phyloP scores from a whole-genome alignment of 116 monocot genomes.

The Zostera marina region DNA sequence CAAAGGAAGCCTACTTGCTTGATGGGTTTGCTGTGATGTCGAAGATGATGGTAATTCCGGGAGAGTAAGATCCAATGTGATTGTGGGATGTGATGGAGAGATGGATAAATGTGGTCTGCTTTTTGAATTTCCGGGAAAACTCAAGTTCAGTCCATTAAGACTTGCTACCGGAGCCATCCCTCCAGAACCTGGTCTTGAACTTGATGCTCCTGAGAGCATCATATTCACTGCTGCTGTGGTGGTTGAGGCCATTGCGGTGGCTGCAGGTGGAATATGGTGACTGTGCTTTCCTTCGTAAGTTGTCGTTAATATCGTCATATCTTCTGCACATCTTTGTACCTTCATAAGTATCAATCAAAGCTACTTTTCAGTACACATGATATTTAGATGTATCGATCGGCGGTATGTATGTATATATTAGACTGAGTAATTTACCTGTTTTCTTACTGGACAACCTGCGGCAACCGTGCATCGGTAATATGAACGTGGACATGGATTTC shows the following conservation, averaged over 20 bases:
- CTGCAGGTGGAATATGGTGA: slow-evolving; percentile 52
- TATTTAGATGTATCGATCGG: no score
- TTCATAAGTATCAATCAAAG: slow-evolving; percentile 6
- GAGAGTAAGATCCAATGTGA: slow-evolving; percentile 28
- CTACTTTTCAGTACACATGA: no score
- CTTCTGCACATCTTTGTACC: slow-evolving; percentile 70
- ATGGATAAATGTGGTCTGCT: slow-evolving; percentile 34
- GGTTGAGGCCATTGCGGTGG: slow-evolving; percentile 67
- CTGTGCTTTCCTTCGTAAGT: slow-evolving; percentile 85
- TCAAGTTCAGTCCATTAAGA: slow-evolving; percentile 24
- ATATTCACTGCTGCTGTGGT: slow-evolving; percentile 61
- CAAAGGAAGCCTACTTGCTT: background rate
- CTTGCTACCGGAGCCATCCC: background rate
- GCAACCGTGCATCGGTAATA: slow-evolving; percentile 93
- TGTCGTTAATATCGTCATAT: slow-evolving; percentile 61
- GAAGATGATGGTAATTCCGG: background rate
- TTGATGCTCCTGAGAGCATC: slow-evolving; percentile 39
- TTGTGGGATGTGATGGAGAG: slow-evolving; percentile 50
- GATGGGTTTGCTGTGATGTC: background rate
- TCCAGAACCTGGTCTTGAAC: slow-evolving; percentile 9
- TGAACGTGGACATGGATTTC: slow-evolving; percentile 90
- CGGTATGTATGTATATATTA: no score
- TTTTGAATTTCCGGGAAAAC: slow-evolving; percentile 7
- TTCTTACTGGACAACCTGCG: slow-evolving; percentile 69
- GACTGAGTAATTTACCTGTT: slow-evolving; percentile 21